phyloP scores from a whole-genome alignment of 176 grass and related monocot species.

The Oryza coarctata region DNA sequence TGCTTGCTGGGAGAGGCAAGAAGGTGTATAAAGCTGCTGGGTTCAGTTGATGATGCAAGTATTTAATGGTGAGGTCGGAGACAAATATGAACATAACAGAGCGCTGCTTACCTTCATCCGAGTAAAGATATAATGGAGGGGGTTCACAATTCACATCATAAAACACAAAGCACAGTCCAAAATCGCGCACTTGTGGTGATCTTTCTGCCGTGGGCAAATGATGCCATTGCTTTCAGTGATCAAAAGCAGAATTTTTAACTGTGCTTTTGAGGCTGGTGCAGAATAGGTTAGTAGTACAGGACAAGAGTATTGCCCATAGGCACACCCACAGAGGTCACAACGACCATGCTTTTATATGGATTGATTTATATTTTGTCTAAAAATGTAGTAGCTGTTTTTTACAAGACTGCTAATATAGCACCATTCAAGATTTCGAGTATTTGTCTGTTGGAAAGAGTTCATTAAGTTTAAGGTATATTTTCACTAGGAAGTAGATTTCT shows the following conservation, averaged over 20 bases:
- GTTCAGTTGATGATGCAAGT: not conserved
- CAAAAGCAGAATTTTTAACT: not conserved
- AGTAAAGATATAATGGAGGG: not conserved
- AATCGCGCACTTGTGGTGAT: not conserved
- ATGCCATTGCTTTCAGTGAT: slow-evolving; percentile 24
- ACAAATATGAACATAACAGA: not conserved
- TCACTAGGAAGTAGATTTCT: not conserved
- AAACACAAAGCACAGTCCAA: slow-evolving; percentile 5
- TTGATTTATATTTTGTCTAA: not conserved
- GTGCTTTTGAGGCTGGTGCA: slow-evolving; percentile 4
- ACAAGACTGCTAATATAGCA: not conserved
- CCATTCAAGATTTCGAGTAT: not conserved
- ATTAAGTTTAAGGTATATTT: not conserved
- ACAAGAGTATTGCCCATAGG: not conserved
- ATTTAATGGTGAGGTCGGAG: not conserved
- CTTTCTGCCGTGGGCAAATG: slow-evolving; percentile 21
- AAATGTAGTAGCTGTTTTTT: not conserved
- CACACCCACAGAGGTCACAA: not conserved
- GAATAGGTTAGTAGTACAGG: not conserved
- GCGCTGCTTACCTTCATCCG: not conserved
- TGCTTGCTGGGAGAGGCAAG: not conserved
- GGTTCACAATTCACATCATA: not conserved
- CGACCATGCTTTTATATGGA: not conserved
- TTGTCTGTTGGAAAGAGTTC: not conserved
- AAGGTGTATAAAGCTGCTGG: not conserved